Evolutionary conservation across 2,329 filamentous ascomycete genomes (phyloP).

Genomic region (Phialocephala subalpina): DNA sequence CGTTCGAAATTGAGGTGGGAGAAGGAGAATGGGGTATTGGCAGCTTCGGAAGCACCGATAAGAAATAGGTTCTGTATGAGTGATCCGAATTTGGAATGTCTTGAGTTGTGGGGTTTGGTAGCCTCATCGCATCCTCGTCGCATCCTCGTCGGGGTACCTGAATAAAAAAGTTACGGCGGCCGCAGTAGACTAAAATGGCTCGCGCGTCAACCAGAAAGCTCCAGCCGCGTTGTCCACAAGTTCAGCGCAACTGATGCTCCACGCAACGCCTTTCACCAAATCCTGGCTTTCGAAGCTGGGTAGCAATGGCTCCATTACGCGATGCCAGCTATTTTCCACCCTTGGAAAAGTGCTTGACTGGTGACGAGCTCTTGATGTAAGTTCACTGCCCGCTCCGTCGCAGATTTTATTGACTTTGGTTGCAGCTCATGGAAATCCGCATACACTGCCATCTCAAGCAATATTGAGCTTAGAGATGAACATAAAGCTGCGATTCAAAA

Average conservation of each 20-base stretch:
- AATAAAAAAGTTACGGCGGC: conserved; percentile 9
- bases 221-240: conserved; percentile 8
- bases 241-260: conserved; percentile 40
- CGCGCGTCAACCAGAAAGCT: conserved; percentile 33
- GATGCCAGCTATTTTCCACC: conserved; percentile 82
- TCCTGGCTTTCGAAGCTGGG: conserved; percentile 54
- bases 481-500: conserved; percentile 61
- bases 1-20: no score
- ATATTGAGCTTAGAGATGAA: conserved; percentile 65
- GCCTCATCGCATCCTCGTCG: no score
- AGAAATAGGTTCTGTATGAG: no score
- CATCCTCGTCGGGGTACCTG: neutral
- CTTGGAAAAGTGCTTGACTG: conserved; percentile 84
- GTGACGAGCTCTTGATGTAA: conserved; percentile 82
- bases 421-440: conserved; percentile 69
- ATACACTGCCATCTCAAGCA: conserved; percentile 62
- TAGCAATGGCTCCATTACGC: conserved; percentile 72
- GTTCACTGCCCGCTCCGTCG: conserved; percentile 41
- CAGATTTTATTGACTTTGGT: conserved; percentile 7
- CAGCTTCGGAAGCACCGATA: no score
- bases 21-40: no score
- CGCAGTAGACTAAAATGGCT: conserved; percentile 13
- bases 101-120: conserved; percentile 6
- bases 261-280: conserved; percentile 33
- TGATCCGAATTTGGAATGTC: no score